These are phyloP conservation scores for Parafenestella ontariensis DNA, from an alignment of 2,329 filamentous ascomycete species.

Conservation along the genomic window DNA sequence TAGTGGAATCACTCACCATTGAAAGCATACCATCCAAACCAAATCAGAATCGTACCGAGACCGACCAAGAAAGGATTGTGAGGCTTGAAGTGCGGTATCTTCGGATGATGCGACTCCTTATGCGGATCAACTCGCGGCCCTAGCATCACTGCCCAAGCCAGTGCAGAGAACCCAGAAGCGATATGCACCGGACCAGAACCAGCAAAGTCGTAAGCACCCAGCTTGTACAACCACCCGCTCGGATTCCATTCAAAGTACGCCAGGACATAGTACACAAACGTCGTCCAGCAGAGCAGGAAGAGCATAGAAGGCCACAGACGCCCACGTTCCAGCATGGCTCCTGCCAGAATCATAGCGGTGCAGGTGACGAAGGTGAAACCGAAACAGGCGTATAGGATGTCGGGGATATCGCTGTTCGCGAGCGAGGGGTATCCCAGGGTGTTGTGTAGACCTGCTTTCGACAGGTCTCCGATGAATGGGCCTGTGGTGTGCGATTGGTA, in stretches of 20 bases:
- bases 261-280: constrained; percentile 53
- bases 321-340: constrained; percentile 44
- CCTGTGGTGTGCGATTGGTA: constrained; percentile 47
- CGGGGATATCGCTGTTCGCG: constrained; percentile 41
- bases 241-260: constrained; percentile 82
- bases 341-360: constrained; percentile 44
- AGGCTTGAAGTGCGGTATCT: constrained; percentile 69
- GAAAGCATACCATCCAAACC: constrained; percentile 48
- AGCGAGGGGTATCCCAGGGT: constrained; percentile 40
- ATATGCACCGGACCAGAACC: constrained; percentile 80
- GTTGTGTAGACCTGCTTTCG: constrained; percentile 41
- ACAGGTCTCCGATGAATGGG: constrained; percentile 40
- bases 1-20: constrained; percentile 48
- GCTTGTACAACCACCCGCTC: constrained; percentile 73
- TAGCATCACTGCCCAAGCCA: constrained; percentile 76
- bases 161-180: constrained; percentile 72
- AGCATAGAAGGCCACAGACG: constrained; percentile 41
- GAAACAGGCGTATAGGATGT: constrained; percentile 44
- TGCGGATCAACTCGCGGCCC: constrained; percentile 71
- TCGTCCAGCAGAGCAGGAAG: constrained; percentile 46
- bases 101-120: constrained; percentile 52
- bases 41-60: constrained; percentile 70
- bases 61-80: constrained; percentile 79
- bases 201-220: constrained; percentile 76
- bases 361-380: constrained; percentile 45